These are phyloP conservation scores for Boletus subparvulus DNA, from an alignment of 768 basidiomycete genomes.

Conservation along the genomic window DNA sequence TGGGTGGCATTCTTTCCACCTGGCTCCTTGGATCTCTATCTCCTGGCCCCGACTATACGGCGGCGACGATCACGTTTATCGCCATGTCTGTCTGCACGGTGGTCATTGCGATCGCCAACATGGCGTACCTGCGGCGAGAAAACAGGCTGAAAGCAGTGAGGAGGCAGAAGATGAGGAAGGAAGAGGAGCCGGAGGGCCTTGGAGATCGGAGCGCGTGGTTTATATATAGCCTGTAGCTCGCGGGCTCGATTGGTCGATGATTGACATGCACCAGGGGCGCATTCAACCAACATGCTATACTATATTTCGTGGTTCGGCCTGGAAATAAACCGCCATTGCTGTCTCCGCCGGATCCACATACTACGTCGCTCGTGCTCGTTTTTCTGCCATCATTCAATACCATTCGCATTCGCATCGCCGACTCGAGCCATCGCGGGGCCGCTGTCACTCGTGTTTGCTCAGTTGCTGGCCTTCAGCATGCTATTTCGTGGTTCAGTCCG, in stretches of 20 bases:
- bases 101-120: slow-evolving; percentile 38
- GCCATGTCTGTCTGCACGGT: slow-evolving; percentile 41
- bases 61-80: slow-evolving; percentile 41
- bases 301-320: no score
- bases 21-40: slow-evolving; percentile 58
- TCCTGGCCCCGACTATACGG: slow-evolving; percentile 47
- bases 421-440: no score
- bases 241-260: background rate
- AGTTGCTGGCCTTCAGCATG: no score
- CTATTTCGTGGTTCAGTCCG: no score
- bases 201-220: slow-evolving; percentile 61
- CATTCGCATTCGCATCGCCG: no score
- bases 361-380: no score
- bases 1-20: slow-evolving; percentile 58
- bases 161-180: slow-evolving; percentile 32
- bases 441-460: no score
- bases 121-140: slow-evolving; percentile 41
- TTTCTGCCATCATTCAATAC: no score
- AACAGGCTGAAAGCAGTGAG: slow-evolving; percentile 45
- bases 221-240: slow-evolving; percentile 44
- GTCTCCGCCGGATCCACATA: no score
- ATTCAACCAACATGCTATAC: no score
- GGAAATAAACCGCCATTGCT: background rate
- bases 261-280: no score
- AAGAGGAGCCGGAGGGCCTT: slow-evolving; percentile 41